A percentile compares a stretch with the other conserved stretches of the same genome.
Evolutionary conservation across 2,329 filamentous ascomycete species (phyloP).

Genomic region (Thelonectria olida): DNA sequence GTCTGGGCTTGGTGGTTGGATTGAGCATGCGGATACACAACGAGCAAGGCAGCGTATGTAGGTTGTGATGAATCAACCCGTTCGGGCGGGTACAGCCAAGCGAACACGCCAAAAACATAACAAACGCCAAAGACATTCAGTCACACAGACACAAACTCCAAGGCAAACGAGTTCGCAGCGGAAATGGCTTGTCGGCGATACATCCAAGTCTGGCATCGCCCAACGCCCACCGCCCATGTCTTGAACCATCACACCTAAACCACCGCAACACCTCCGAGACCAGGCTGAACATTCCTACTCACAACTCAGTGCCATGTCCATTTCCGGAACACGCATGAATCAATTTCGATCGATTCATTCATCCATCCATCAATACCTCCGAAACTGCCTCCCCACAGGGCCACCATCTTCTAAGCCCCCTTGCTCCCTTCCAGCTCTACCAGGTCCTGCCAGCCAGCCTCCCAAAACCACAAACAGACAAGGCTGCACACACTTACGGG

Average conservation of each 20-base stretch:
- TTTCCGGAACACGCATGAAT: constrained; percentile 3
- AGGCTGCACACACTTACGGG: constrained; percentile 1
- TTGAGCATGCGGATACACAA: too few species aligned
- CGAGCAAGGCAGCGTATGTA: neutral
- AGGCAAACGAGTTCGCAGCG: neutral
- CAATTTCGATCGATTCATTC: constrained; percentile 2
- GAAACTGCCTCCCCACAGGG: constrained; percentile 1
- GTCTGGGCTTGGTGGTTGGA: neutral
- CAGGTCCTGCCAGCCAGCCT: constrained; percentile 12
- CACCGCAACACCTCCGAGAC: neutral
- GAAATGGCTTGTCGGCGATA: neutral
- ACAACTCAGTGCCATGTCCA: neutral
- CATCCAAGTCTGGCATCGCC: constrained; percentile 8
- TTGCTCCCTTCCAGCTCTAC: constrained; percentile 12
- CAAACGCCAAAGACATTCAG: too few species aligned
- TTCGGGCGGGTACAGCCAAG: constrained; percentile 9
- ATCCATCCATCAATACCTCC: neutral
- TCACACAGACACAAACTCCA: neutral
- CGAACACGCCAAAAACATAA: constrained; percentile 11
- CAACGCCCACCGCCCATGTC: neutral
- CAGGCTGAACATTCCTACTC: neutral
- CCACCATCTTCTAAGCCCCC: constrained; percentile 13
- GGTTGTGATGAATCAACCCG: neutral
- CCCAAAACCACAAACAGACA: neutral
- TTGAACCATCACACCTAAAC: neutral